phyloP scores from a whole-genome alignment of 768 basidiomycete species.

The Boletus reticulatus region DNA sequence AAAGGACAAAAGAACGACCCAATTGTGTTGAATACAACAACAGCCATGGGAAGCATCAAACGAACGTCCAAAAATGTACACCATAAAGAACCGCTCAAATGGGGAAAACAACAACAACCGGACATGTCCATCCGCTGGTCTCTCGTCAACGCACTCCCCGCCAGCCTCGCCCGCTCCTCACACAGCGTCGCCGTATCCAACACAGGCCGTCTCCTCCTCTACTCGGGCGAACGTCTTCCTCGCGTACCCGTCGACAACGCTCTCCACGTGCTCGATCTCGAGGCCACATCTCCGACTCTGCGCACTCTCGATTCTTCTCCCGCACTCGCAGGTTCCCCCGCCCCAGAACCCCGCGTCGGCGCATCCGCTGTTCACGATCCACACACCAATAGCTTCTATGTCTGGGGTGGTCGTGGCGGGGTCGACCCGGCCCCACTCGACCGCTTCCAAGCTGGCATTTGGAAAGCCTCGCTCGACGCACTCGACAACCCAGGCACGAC shows the following conservation, averaged over 20 bases:
- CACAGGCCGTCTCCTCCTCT: constrained; percentile 32
- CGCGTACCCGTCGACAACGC: constrained; percentile 40
- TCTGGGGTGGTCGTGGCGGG: constrained; percentile 49
- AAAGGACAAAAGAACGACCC: constrained; percentile 23
- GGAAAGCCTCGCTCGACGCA: constrained; percentile 21
- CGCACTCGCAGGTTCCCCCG: not conserved
- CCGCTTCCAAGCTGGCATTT: constrained; percentile 28
- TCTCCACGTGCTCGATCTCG: constrained; percentile 27
- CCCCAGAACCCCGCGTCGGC: constrained; percentile 23
- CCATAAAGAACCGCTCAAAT: too few relatives aligned
- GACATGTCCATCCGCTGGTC: constrained; percentile 27
- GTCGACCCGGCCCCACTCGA: constrained; percentile 37
- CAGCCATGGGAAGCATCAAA: not conserved
- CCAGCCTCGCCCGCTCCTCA: constrained; percentile 37
- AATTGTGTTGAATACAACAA: constrained; percentile 7
- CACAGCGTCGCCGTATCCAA: constrained; percentile 36
- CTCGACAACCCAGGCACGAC: not conserved
- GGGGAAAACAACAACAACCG: too few relatives aligned
- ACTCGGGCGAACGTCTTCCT: constrained; percentile 44
- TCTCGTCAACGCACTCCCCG: constrained; percentile 17
- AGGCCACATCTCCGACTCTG: constrained; percentile 6
- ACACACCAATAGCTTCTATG: constrained; percentile 26
- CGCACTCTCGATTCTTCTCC: constrained; percentile 10
- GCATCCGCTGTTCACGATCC: constrained; percentile 22
- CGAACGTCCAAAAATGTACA: not conserved